Evolutionary conservation across 2,329 filamentous ascomycete species (phyloP).

Genomic region (Aspergillus nomiae): DNA sequence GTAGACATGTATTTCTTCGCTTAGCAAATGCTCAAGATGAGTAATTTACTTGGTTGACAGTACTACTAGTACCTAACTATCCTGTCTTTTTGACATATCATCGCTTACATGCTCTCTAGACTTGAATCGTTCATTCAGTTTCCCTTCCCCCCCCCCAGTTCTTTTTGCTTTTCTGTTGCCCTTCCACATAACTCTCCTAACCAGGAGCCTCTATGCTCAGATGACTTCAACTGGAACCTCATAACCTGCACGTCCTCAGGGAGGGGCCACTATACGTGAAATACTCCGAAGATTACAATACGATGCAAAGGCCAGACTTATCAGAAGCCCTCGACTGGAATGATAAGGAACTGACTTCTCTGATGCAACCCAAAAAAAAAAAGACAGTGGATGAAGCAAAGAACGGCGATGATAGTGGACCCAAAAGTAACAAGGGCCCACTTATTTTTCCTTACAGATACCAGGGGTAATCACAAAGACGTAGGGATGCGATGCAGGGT

Average conservation of each 20-base stretch:
- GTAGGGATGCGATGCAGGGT: neutral
- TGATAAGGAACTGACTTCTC: neutral
- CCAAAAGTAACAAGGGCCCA: neutral
- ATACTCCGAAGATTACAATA: neutral
- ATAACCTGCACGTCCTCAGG: neutral
- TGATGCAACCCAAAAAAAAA: neutral
- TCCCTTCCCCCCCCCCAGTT: neutral
- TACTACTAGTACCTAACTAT: neutral
- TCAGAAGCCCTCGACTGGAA: neutral
- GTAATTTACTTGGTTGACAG: neutral
- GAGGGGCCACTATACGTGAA: neutral
- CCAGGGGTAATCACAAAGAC: conserved; percentile 3
- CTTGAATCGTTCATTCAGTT: neutral
- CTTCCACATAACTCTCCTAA: neutral
- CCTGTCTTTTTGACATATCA: neutral
- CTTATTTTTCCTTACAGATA: neutral
- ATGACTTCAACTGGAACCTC: neutral
- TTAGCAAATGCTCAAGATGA: neutral
- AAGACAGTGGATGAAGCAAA: neutral
- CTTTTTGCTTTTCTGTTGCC: neutral
- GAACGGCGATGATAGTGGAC: neutral
- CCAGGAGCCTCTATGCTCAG: neutral
- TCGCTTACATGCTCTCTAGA: neutral
- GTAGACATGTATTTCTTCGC: neutral
- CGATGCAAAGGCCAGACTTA: neutral